Base-by-base conservation (phyloP, 306 rosid genomes). In the Gastrolobium villosum region DNA sequence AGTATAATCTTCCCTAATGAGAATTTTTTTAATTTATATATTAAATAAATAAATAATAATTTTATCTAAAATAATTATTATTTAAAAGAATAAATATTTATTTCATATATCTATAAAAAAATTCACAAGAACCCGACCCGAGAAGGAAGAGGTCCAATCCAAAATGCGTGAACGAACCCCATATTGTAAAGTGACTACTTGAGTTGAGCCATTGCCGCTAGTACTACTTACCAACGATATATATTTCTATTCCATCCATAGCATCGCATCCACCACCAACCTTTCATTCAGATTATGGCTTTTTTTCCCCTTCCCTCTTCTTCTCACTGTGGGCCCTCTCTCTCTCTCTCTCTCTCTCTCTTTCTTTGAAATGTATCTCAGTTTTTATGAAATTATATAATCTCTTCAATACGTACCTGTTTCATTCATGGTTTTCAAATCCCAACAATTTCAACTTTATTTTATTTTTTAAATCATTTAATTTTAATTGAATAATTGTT, bases 271-370 rank as follows among this genome's bases (percentile, higher is more conserved):
- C 32, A 37, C 6, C 1, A 11, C 68, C 74, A 45, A 13, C 57
- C 13, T 10, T 62, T 37, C 54, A 57, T 26, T 50, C 59, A 64
- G 70, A 39, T 10, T 15, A 71, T 71, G 72, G 37, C 78, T 50
- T 32, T 57, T 46, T 72, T 26, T 40, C 59, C 34, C 8, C 44
- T 14, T 15, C 35, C 55, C 41, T 43, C 48, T 45, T 77, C 61
- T 14, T 49, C 37, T 70, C 72, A 3, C 70, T 20, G 76, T 78
- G 46, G 36, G 62, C 15, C 41, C 50, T 67, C 61, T 3, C 68
- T 35, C 56, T 52, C 13, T 52, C 57, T 56, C 74, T 54, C 52
- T 70, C 75, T 10, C 60, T 45, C 50, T 67, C 61, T 3, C 68
- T 35, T n/a, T 56, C 37, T 30, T 10, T 4, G 10, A 28, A 35